These are phyloP conservation scores for Colletotrichum orchidophilum DNA, from an alignment of 2,329 filamentous ascomycete species.

Conservation along the genomic window DNA sequence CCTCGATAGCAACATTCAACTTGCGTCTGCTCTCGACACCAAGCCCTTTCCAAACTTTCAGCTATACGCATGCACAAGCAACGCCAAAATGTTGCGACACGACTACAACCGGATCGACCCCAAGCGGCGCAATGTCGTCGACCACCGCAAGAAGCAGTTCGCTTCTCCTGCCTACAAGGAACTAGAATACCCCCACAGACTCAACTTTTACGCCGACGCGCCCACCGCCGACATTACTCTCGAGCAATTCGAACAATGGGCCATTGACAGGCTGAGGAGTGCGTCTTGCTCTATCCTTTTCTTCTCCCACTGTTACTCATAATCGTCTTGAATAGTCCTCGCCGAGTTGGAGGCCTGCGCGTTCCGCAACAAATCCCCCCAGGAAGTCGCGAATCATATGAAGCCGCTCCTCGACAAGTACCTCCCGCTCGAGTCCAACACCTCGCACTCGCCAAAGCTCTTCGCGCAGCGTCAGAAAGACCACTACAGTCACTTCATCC, in stretches of 20 bases:
- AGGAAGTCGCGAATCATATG: conserved; percentile 86
- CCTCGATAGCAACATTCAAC: background rate
- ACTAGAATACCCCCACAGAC: conserved; percentile 81
- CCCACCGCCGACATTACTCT: conserved; percentile 95
- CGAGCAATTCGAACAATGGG: conserved; percentile 99
- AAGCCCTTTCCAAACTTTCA: conserved; percentile 1
- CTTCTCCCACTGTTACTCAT: background rate
- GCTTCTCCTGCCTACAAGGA: conserved; percentile 80
- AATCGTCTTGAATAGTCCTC: conserved; percentile 65
- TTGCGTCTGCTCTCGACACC: conserved; percentile 5
- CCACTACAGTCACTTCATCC: conserved; percentile 97
- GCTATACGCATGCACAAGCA: background rate
- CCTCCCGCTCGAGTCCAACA: conserved; percentile 81
- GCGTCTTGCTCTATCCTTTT: conserved; percentile 36
- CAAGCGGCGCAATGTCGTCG: conserved; percentile 80
- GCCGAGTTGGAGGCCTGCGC: conserved; percentile 93
- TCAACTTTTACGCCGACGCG: conserved; percentile 91
- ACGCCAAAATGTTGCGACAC: conserved; percentile 56
- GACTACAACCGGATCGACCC: conserved; percentile 65
- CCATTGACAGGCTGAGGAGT: conserved; percentile 89
- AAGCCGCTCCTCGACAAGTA: conserved; percentile 87
- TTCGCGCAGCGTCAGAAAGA: conserved; percentile 87
- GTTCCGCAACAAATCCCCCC: conserved; percentile 87
- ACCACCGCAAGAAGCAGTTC: conserved; percentile 89
- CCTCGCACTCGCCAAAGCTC: conserved; percentile 67